Conservation (phyloP, 805 yeast genomes). For the Lipomyces kockii region DNA sequence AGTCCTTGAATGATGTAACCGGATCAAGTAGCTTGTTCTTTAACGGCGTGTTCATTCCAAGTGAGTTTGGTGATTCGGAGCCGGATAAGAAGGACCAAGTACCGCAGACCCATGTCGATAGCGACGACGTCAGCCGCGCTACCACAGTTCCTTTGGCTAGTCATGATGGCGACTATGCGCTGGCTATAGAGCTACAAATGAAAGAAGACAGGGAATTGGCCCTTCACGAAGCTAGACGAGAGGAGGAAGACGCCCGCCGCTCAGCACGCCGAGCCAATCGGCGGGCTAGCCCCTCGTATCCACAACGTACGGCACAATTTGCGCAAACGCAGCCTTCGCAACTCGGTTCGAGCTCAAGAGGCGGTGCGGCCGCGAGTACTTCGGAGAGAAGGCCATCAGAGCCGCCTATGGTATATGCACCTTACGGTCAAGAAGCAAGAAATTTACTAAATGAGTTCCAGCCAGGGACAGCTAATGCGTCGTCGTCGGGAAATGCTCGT, state of each 20-base stretch:
- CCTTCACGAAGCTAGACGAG: conserved; percentile 26
- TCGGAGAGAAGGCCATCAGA: not conserved
- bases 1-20: conserved; percentile 64
- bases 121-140: not conserved
- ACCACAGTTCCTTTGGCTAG: not conserved
- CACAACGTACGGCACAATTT: not conserved
- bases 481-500: conserved; percentile 3
- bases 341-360: not conserved
- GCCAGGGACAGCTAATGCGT: conserved; percentile 9
- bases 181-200: conserved; percentile 45
- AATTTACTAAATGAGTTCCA: conserved; percentile 24
- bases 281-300: not conserved
- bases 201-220: conserved; percentile 43
- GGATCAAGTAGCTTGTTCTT: conserved; percentile 75
- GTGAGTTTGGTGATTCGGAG: conserved; percentile 27
- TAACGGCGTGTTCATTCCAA: conserved; percentile 65
- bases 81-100: conserved; percentile 8
- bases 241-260: conserved; percentile 15
- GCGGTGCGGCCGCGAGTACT: not conserved
- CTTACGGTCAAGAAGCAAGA: conserved; percentile 19
- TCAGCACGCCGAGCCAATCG: conserved; percentile 9
- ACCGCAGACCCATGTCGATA: not conserved
- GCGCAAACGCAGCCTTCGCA: not conserved
- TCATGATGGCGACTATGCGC: conserved; percentile 39
- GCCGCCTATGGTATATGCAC: conserved; percentile 7